Evolutionary conservation across 2,329 filamentous ascomycete genomes (phyloP).

Genomic region (Epichloe hybrida): DNA sequence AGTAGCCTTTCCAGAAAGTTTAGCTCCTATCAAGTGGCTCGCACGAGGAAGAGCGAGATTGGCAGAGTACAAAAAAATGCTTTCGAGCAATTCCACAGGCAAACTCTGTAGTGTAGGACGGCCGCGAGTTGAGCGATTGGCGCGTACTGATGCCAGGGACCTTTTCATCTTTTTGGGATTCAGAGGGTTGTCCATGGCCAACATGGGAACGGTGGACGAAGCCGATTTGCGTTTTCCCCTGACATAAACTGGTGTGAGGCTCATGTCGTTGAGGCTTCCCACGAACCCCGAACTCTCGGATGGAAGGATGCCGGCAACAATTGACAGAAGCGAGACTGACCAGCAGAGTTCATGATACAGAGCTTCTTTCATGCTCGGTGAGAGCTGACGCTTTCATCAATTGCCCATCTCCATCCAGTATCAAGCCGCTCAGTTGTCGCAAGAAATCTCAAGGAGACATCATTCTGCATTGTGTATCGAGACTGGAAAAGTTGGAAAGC

Average conservation of each 20-base stretch:
- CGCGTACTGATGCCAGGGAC: slow-evolving; percentile 18
- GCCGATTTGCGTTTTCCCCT: slow-evolving; percentile 30
- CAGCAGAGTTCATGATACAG: background rate
- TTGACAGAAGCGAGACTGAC: background rate
- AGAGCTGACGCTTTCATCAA: background rate
- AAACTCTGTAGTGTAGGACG: slow-evolving; percentile 22
- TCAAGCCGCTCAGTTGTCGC: background rate
- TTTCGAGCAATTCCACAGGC: slow-evolving; percentile 40
- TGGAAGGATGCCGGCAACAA: background rate
- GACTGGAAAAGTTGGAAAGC: too few species aligned
- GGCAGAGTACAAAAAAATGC: slow-evolving; percentile 35
- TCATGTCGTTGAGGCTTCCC: slow-evolving; percentile 19
- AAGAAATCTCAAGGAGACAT: too few species aligned
- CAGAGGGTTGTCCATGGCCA: background rate
- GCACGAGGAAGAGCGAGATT: slow-evolving; percentile 34
- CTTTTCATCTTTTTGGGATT: slow-evolving; percentile 14
- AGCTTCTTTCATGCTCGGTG: background rate
- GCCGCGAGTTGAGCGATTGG: slow-evolving; percentile 13
- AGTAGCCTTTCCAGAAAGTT: slow-evolving; percentile 29
- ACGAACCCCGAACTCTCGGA: background rate
- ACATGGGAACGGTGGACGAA: slow-evolving; percentile 5
- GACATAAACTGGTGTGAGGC: slow-evolving; percentile 34
- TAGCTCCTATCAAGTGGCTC: slow-evolving; percentile 29
- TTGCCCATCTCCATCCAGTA: background rate
- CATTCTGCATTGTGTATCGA: too few species aligned